Percentiles rank a stretch among this genome's conserved stretches.
Evolutionary conservation across 225 moss, liverwort and hornwort genomes (phyloP).

Genomic region (Physcomitrellopsis africana): DNA sequence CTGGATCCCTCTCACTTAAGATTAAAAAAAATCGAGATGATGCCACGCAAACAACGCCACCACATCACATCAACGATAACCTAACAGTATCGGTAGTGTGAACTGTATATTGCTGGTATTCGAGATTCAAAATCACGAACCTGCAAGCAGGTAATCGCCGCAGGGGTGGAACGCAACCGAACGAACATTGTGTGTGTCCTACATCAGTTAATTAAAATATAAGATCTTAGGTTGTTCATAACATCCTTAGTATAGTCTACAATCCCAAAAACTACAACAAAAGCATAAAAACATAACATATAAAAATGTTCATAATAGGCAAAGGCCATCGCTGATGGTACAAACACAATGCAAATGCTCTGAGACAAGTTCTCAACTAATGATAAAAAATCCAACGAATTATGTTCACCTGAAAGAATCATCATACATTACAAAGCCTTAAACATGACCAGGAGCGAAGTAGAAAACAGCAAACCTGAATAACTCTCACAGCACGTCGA

Average conservation of each 20-base stretch:
- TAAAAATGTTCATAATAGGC: constrained; percentile 3
- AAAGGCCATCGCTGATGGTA: constrained; percentile 6
- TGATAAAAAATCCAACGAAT: background rate
- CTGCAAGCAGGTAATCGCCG: constrained; percentile 90
- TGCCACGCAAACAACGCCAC: background rate
- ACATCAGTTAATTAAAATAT: constrained; percentile 30
- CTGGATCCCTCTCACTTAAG: background rate
- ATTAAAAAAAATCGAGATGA: background rate
- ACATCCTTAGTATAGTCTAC: background rate
- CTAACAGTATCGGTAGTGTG: constrained; percentile 1
- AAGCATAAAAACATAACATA: background rate
- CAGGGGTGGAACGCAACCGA: constrained; percentile 92
- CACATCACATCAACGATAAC: background rate
- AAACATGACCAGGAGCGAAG: background rate
- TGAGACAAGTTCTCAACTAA: background rate
- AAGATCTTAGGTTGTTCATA: constrained; percentile 9
- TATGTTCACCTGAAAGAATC: background rate
- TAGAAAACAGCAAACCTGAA: constrained; percentile 55
- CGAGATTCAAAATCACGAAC: constrained; percentile 31
- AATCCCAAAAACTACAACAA: constrained; percentile 10
- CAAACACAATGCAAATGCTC: background rate
- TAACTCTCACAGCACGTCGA: constrained; percentile 87
- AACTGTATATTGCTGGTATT: background rate
- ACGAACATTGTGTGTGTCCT: constrained; percentile 97
- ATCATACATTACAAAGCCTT: background rate